Evolutionary conservation across 352 stramenopile genomes (phyloP).

Genomic region (Phytophthora pisi): DNA sequence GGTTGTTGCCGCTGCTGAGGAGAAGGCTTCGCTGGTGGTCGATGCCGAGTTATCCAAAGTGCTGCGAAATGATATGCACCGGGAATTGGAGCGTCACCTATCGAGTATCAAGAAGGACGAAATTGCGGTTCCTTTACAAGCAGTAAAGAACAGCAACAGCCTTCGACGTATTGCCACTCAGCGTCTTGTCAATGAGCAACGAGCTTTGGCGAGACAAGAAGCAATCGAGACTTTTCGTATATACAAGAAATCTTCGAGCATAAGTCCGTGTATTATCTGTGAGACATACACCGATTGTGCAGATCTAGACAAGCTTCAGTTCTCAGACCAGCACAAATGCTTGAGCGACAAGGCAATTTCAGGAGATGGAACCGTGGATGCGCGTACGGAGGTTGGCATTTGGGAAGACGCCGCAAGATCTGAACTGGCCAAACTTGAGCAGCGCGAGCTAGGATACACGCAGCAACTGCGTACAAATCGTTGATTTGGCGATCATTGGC

Average conservation of each 20-base stretch:
- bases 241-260: background rate
- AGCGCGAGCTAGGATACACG: slow-evolving; percentile 1
- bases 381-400: background rate
- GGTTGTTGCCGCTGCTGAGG: slow-evolving; percentile 6
- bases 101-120: slow-evolving; percentile 4
- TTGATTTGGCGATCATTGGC: slow-evolving; percentile 9
- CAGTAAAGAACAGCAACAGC: slow-evolving; percentile 2
- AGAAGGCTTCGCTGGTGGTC: slow-evolving; percentile 1
- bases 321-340: slow-evolving; percentile 4
- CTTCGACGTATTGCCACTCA: background rate
- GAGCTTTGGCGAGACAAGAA: background rate
- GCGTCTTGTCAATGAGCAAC: slow-evolving; percentile 9
- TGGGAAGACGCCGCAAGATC: slow-evolving; percentile 1
- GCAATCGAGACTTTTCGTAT: slow-evolving; percentile 9
- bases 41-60: slow-evolving; percentile 18
- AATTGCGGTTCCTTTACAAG: background rate
- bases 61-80: slow-evolving; percentile 19
- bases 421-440: slow-evolving; percentile 6
- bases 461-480: background rate
- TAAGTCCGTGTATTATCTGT: slow-evolving; percentile 14
- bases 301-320: background rate
- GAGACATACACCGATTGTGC: background rate
- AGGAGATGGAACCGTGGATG: background rate
- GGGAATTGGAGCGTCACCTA: slow-evolving; percentile 16
- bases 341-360: background rate